phyloP scores from a whole-genome alignment of 164 flowering plant genomes.

The Warburgia ugandensis region DNA sequence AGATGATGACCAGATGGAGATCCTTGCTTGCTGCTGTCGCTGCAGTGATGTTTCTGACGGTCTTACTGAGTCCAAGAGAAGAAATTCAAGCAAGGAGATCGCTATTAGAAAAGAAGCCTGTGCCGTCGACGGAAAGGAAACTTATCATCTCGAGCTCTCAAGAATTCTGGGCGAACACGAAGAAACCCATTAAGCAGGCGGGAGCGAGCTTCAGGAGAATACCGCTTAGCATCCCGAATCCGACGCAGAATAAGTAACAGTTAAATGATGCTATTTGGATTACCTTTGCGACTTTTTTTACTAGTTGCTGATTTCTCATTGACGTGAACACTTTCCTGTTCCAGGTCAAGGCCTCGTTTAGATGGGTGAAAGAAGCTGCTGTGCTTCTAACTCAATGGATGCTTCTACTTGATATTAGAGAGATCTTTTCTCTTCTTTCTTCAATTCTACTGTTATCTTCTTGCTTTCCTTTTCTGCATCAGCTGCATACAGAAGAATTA shows the following conservation, averaged over 20 bases:
- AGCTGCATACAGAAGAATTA: too few relatives aligned
- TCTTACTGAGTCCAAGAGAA: too few relatives aligned
- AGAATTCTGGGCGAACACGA: conserved; percentile 18
- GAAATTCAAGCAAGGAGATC: conserved; percentile 18
- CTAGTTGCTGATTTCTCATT: background rate
- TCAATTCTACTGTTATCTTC: too few relatives aligned
- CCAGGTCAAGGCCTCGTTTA: conserved; percentile 28
- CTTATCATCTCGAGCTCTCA: conserved; percentile 21
- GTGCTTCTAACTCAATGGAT: too few relatives aligned
- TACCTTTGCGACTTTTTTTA: background rate
- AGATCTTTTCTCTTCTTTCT: too few relatives aligned
- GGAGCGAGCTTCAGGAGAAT: conserved; percentile 33
- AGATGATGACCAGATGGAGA: too few relatives aligned
- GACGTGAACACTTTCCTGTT: conserved; percentile 12
- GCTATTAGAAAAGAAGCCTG: conserved; percentile 5
- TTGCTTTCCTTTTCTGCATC: too few relatives aligned
- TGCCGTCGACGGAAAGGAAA: too few relatives aligned
- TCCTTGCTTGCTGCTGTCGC: too few relatives aligned
- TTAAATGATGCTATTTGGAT: background rate
- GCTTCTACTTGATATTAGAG: too few relatives aligned
- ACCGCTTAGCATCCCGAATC: conserved; percentile 51
- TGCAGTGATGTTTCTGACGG: too few relatives aligned
- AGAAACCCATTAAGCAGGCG: conserved; percentile 28
- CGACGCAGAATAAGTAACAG: conserved; percentile 62
- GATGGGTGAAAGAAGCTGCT: too few relatives aligned